A percentile compares a stretch with the other conserved stretches of the same genome.
Evolutionary conservation across 495 filamentous ascomycete genomes (phyloP).

Genomic region (Aspergillus bertholletiae): DNA sequence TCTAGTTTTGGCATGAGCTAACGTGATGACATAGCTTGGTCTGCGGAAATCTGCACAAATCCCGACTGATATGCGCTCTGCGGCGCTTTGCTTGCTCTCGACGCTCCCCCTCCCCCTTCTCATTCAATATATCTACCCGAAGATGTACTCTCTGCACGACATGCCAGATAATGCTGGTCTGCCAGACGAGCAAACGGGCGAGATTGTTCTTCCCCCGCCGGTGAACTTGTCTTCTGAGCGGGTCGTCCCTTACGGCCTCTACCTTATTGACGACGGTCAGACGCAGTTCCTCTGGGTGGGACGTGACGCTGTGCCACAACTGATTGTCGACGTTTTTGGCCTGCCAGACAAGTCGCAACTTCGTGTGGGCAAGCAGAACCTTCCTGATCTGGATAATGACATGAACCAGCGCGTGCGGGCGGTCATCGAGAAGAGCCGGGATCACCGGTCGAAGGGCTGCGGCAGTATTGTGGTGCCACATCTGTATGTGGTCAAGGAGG

Average conservation of each 20-base stretch:
- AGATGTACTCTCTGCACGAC: constrained; percentile 90
- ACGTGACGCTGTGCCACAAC: constrained; percentile 84
- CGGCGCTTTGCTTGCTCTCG: constrained; percentile 86
- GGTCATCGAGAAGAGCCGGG: constrained; percentile 85
- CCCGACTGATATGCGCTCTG: constrained; percentile 90
- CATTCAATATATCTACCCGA: constrained; percentile 96
- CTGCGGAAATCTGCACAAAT: constrained; percentile 95
- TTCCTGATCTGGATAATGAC: constrained; percentile 88
- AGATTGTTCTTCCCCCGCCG: constrained; percentile 80
- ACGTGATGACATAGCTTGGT: constrained; percentile 59
- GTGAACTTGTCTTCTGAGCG: constrained; percentile 84
- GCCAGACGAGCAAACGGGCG: constrained; percentile 78
- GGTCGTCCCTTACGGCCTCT: constrained; percentile 89
- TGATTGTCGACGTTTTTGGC: constrained; percentile 87
- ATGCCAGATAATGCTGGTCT: constrained; percentile 95
- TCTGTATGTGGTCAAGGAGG: constrained; percentile 89
- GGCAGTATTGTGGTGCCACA: constrained; percentile 90
- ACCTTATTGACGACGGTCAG: constrained; percentile 95
- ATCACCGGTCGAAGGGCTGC: constrained; percentile 77
- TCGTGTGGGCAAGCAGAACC: constrained; percentile 81
- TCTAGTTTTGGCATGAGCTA: constrained; percentile 16
- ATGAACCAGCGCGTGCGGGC: constrained; percentile 92
- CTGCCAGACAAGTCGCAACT: constrained; percentile 72
- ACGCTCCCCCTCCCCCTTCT: constrained; percentile 88
- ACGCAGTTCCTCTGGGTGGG: constrained; percentile 98